These are phyloP conservation scores for Rhizophagus clarus DNA, from an alignment of 192 early-diverging fungal species.

Conservation along the genomic window DNA sequence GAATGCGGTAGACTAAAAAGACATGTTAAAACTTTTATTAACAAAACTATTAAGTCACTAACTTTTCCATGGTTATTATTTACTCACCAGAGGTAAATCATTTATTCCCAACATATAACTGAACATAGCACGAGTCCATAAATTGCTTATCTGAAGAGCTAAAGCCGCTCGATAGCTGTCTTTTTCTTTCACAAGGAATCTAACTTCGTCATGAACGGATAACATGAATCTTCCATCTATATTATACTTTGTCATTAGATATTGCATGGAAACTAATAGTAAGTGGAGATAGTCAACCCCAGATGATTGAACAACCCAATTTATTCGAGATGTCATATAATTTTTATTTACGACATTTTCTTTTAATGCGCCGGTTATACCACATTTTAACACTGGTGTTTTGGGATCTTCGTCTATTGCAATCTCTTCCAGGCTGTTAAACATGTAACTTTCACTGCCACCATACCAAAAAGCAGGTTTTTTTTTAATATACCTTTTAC, in stretches of 20 bases:
- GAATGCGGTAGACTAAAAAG: constrained; percentile 76
- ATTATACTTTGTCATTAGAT: constrained; percentile 73
- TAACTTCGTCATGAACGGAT: constrained; percentile 93
- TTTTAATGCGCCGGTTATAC: constrained; percentile 85
- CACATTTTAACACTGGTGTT: constrained; percentile 87
- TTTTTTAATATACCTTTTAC: constrained; percentile 49
- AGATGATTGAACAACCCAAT: constrained; percentile 98
- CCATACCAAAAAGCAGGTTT: constrained; percentile 73
- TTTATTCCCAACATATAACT: constrained; percentile 81
- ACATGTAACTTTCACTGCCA: constrained; percentile 93
- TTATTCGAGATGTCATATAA: constrained; percentile 86
- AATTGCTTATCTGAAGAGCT: constrained; percentile 88
- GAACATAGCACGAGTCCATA: constrained; percentile 93
- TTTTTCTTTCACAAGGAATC: constrained; percentile 82
- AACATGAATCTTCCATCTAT: constrained; percentile 87
- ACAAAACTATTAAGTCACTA: background rate
- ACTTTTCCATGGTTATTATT: background rate
- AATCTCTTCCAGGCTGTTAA: constrained; percentile 86
- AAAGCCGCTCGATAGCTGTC: constrained; percentile 73
- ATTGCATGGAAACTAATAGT: constrained; percentile 83
- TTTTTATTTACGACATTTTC: constrained; percentile 55
- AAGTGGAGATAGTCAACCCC: constrained; percentile 97
- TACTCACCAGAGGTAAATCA: constrained; percentile 76
- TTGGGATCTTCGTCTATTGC: constrained; percentile 69
- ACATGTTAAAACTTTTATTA: background rate